Evolutionary conservation across 2,329 filamentous ascomycete species (phyloP).

Genomic region (Exophiala mesophila): DNA sequence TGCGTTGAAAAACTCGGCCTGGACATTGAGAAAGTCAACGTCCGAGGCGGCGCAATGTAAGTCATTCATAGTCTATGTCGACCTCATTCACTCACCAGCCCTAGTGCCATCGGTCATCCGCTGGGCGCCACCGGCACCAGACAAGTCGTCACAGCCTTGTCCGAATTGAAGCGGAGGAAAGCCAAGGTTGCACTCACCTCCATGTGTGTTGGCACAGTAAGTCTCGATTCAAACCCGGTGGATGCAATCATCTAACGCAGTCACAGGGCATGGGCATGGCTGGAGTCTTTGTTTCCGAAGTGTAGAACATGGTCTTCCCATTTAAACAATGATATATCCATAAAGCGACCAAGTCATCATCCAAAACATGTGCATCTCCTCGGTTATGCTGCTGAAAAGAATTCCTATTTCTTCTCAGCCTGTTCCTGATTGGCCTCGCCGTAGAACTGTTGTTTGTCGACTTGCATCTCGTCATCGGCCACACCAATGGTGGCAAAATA

Average conservation of each 20-base stretch:
- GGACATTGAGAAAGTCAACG: slow-evolving; percentile 84
- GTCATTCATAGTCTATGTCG: slow-evolving; percentile 23
- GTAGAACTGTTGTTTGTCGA: slow-evolving; percentile 21
- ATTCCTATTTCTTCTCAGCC: slow-evolving; percentile 8
- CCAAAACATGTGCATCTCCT: too few relatives aligned
- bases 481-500: slow-evolving; percentile 27
- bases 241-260: too few relatives aligned
- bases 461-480: slow-evolving; percentile 25
- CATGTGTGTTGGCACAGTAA: slow-evolving; percentile 95
- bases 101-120: slow-evolving; percentile 83
- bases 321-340: too few relatives aligned
- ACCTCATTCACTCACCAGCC: not conserved
- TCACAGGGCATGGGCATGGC: slow-evolving; percentile 67
- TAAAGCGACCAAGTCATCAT: too few relatives aligned
- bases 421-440: not conserved
- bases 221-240: slow-evolving; percentile 52
- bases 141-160: slow-evolving; percentile 87
- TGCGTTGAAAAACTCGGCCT: slow-evolving; percentile 83
- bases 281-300: slow-evolving; percentile 73
- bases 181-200: slow-evolving; percentile 85
- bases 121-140: slow-evolving; percentile 89
- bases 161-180: slow-evolving; percentile 77
- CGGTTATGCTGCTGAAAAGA: too few relatives aligned
- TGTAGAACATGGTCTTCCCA: too few relatives aligned
- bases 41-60: slow-evolving; percentile 83